phyloP scores from a whole-genome alignment of 768 basidiomycete species.

The Termitomyces sp. region DNA sequence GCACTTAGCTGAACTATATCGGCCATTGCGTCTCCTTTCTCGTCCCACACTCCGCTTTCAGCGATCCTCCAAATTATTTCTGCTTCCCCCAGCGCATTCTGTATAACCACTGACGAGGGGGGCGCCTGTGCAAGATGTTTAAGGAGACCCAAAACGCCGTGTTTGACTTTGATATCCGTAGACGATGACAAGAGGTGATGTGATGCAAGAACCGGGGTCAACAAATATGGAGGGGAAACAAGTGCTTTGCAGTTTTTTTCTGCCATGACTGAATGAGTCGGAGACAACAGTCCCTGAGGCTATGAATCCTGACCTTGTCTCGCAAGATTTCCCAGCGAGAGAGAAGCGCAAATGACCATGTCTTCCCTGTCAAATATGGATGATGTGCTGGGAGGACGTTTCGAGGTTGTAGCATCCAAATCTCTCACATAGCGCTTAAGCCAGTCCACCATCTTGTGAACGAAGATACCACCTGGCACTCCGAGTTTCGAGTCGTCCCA shows the following conservation, averaged over 20 bases:
- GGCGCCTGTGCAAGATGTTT: conserved; percentile 80
- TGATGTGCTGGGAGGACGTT: conserved; percentile 21
- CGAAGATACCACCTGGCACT: conserved; percentile 65
- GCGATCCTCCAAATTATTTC: conserved; percentile 61
- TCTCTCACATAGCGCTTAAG: conserved; percentile 53
- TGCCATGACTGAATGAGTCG: conserved; percentile 22
- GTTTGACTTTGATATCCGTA: conserved; percentile 80
- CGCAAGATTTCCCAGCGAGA: conserved; percentile 79
- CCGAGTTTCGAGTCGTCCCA: conserved; percentile 61
- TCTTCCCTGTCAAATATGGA: conserved; percentile 51
- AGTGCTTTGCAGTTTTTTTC: conserved; percentile 60
- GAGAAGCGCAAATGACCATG: conserved; percentile 76
- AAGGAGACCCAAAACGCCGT: conserved; percentile 82
- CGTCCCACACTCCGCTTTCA: conserved; percentile 64
- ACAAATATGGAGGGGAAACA: conserved; percentile 58
- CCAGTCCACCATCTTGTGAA: conserved; percentile 74
- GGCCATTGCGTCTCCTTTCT: conserved; percentile 72
- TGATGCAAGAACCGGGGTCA: conserved; percentile 61
- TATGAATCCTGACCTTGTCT: conserved; percentile 55
- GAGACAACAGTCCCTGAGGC: background rate
- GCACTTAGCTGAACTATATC: conserved; percentile 85
- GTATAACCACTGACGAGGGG: conserved; percentile 42
- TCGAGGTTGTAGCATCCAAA: conserved; percentile 25
- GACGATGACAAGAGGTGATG: conserved; percentile 46
- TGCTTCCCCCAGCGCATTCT: conserved; percentile 53